These are phyloP conservation scores for Chrysochromulina parva DNA, from an alignment of 78 protist genomes.

Conservation along the genomic window DNA sequence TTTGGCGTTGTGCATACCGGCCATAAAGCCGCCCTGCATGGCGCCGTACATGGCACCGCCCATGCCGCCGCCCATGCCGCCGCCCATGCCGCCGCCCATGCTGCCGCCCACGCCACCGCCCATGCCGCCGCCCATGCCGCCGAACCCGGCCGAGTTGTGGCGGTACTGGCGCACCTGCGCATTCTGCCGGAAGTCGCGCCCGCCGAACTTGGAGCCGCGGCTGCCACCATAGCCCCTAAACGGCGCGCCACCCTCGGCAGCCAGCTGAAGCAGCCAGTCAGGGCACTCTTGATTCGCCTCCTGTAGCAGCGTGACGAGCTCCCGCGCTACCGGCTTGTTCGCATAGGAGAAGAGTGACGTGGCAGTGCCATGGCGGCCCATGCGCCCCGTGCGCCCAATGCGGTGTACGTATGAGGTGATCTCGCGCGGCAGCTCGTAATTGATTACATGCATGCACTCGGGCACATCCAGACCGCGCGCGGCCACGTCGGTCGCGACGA, in stretches of 20 bases:
- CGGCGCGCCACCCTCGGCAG: background rate
- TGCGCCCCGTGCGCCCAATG: conserved; percentile 97
- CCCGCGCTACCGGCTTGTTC: conserved; percentile 49
- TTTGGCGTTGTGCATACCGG: no score
- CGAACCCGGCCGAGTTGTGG: background rate
- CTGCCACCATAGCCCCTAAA: background rate
- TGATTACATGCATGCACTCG: conserved; percentile 88
- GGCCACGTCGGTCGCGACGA: conserved; percentile 95
- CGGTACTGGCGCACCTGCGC: conserved; percentile 18
- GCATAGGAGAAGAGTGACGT: conserved; percentile 69
- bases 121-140: background rate
- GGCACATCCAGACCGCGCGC: conserved; percentile 91
- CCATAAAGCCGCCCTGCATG: no score
- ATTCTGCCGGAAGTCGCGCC: conserved; percentile 22
- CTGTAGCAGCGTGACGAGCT: conserved; percentile 54
- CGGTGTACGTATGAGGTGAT: conserved; percentile 97
- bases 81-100: no score
- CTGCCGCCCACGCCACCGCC: background rate
- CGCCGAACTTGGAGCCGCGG: conserved; percentile 19
- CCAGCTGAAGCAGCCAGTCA: background rate
- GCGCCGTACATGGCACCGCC: no score
- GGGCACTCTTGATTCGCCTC: conserved; percentile 43
- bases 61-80: no score
- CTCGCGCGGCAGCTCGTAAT: conserved; percentile 93
- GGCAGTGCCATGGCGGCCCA: conserved; percentile 81